Percentiles rank a stretch among this genome's conserved stretches.
These are phyloP conservation scores for Thymus quinquecostatus DNA, from an alignment of 257 asterid species.

Conservation along the genomic window DNA sequence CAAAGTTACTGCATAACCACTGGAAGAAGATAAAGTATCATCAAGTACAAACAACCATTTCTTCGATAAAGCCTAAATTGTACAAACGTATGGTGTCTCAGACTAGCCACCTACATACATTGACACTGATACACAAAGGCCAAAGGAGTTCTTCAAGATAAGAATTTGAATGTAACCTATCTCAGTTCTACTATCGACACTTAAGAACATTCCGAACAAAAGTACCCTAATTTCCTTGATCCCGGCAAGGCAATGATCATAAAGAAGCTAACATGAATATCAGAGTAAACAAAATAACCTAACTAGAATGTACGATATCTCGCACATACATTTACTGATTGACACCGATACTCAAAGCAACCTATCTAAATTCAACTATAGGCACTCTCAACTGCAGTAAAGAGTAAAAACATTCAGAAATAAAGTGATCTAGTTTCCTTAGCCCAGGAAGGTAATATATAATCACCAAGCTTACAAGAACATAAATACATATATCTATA, in stretches of 20 bases:
- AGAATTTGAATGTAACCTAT: slow-evolving; percentile 9
- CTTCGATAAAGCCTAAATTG: neutral
- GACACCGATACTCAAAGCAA: neutral
- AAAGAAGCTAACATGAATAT: too few species aligned
- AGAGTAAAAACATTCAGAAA: neutral
- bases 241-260: neutral
- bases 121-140: neutral
- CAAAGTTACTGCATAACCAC: neutral
- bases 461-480: slow-evolving; percentile 1
- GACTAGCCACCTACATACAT: neutral
- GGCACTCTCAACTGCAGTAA: neutral
- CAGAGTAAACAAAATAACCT: too few species aligned
- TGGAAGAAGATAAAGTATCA: neutral
- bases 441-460: slow-evolving; percentile 3
- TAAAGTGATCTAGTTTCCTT: slow-evolving; percentile 1
- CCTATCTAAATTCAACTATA: slow-evolving; percentile 23
- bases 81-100: neutral
- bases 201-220: neutral
- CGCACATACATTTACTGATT: too few species aligned
- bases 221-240: neutral
- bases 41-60: neutral
- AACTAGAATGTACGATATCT: too few species aligned
- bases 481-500: neutral
- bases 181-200: slow-evolving; percentile 20
- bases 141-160: neutral